Evolutionary conservation across 2,329 filamentous ascomycete species (phyloP), one percentile per base, ranked within the genome.

Genomic region (Nannizziopsis arthrosporioides): DNA sequence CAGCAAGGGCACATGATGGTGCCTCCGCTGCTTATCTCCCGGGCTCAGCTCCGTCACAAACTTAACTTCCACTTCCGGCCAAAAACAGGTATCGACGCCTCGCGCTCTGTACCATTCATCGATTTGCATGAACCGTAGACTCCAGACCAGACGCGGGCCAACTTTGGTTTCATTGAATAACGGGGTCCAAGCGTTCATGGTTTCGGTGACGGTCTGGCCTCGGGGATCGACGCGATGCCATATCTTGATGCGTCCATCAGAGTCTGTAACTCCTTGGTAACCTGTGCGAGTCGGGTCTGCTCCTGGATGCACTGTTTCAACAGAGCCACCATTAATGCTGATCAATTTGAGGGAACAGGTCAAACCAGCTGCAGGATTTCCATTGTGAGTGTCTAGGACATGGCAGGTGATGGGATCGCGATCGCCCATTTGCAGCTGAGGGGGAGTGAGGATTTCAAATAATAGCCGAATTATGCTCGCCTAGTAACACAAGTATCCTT

Each of bases 321-420:
- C 11, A n/a, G 42, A 37, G 8, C 19, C 42, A 52, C 56, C 39
- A 52, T 69, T 66, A 43, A 85, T 69, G 19, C 82, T 34, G 57
- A 95, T 68, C 44, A 77, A 67, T 2, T 69, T 70, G 31, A 74
- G 65, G 0, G 67, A 69, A 55, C 75, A 74, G 27, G 70, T 68
- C 15, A 77, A 63, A 18, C 67, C 60, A 1, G 67, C 63, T 15
- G 65, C 67, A 8, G 69, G 66, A 8, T 67, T 68, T 42, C 68
- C 67, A 41, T 68, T 68, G 44, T 70, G 56, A 31, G 68, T 71
- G 56, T 75, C 73, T 42, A 77, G 69, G 47, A 70, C 67, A 53
- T 73, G 70, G 51, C 70, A 73, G 52, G 70, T 73, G 51, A 73
- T 72, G 17, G 69, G 70, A 50, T 70, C 67, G 56, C 65, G 66